phyloP scores from a whole-genome alignment of 768 basidiomycete genomes.

The Auriscalpium microsporum region DNA sequence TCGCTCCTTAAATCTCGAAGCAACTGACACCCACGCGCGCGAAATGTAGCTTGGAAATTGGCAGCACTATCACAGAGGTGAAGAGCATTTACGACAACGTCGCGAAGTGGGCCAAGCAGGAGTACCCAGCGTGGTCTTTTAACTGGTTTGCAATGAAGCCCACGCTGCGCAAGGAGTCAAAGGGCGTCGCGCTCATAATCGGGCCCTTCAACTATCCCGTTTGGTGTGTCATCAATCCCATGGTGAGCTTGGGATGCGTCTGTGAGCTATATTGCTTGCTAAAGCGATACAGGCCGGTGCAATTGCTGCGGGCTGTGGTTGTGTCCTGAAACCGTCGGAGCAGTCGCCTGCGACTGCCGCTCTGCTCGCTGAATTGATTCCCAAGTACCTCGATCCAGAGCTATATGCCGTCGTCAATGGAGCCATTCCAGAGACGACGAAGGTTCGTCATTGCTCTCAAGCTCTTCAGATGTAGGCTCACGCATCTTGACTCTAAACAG shows the following conservation, averaged over 20 bases:
- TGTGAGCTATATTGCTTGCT: not conserved
- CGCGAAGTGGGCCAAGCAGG: conserved; percentile 67
- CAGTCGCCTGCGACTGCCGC: conserved; percentile 19
- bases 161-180: conserved; percentile 63
- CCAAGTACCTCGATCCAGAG: conserved; percentile 28
- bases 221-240: conserved; percentile 45
- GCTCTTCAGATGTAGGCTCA: not conserved
- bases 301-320: conserved; percentile 30
- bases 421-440: conserved; percentile 23
- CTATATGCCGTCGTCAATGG: conserved; percentile 27
- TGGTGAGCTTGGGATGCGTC: conserved; percentile 34
- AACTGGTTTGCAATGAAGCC: conserved; percentile 55
- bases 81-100: conserved; percentile 51
- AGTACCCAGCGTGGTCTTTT: conserved; percentile 45
- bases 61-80: conserved; percentile 41
- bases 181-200: conserved; percentile 65
- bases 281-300: conserved; percentile 21
- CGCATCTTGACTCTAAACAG: conserved; percentile 24
- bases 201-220: conserved; percentile 72
- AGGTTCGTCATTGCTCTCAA: conserved; percentile 9
- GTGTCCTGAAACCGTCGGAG: conserved; percentile 31
- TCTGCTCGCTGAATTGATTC: conserved; percentile 19
- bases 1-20: not conserved
- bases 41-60: conserved; percentile 52
- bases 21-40: not conserved